Conservation (phyloP, 441 rosid species). For the Populus hybrid region DNA sequence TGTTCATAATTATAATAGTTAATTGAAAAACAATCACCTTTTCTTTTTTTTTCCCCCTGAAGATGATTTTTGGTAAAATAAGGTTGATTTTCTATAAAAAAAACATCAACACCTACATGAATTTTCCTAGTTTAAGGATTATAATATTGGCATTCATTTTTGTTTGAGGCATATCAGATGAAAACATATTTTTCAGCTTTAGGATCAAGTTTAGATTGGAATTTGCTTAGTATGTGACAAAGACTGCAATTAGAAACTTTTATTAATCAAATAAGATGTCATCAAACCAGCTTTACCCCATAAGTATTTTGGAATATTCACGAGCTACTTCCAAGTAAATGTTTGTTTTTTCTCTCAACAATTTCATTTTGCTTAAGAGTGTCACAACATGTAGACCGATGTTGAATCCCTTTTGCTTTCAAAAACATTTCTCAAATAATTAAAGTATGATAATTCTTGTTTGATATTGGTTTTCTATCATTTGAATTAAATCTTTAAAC, state of each 20-base stretch:
- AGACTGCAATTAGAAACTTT: neutral
- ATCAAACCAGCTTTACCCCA: neutral
- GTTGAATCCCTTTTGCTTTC: neutral
- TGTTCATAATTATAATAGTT: neutral
- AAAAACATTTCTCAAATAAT: too few species aligned
- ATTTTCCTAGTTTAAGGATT: neutral
- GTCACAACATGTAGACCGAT: too few species aligned
- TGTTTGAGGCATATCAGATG: neutral
- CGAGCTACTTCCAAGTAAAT: neutral
- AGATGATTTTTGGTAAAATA: neutral
- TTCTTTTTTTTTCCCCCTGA: neutral
- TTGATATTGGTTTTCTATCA: too few species aligned
- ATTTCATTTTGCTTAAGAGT: too few species aligned
- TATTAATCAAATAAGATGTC: neutral
- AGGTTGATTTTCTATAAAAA: neutral
- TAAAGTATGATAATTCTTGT: too few species aligned
- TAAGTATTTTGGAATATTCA: neutral
- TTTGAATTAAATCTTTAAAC: too few species aligned
- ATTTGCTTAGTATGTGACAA: neutral
- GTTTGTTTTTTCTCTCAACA: neutral
- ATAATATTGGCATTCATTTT: neutral
- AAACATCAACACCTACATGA: neutral
- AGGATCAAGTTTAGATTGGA: neutral
- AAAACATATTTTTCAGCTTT: neutral
- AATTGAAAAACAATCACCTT: neutral